These are phyloP conservation scores for Baudoinia panamericana DNA, from an alignment of 495 filamentous ascomycete species.

Conservation along the genomic window DNA sequence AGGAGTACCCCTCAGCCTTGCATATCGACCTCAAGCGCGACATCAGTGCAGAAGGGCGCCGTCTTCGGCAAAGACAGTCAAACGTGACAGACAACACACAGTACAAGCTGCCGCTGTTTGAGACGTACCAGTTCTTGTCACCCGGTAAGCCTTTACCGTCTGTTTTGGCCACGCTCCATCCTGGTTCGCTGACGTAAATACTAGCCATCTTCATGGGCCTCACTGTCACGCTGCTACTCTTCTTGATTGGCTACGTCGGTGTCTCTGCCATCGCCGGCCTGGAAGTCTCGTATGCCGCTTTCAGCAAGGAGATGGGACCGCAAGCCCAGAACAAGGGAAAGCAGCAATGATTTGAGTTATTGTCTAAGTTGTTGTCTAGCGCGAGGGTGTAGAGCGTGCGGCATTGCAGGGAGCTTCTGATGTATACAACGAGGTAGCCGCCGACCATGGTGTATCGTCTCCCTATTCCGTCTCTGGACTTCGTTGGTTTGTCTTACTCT, in stretches of 20 bases:
- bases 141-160: slow-evolving; percentile 37
- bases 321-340: slow-evolving; percentile 61
- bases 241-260: slow-evolving; percentile 65
- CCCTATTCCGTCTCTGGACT: too few species aligned
- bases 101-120: slow-evolving; percentile 53
- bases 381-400: too few species aligned
- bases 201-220: slow-evolving; percentile 75
- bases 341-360: slow-evolving; percentile 38
- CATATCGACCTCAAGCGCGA: slow-evolving; percentile 52
- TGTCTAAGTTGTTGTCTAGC: too few species aligned
- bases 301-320: slow-evolving; percentile 89
- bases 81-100: slow-evolving; percentile 25
- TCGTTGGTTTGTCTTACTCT: too few species aligned
- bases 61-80: too few species aligned
- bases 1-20: slow-evolving; percentile 34
- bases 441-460: too few species aligned
- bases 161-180: slow-evolving; percentile 13
- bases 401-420: too few species aligned
- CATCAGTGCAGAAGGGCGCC: slow-evolving; percentile 8
- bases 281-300: slow-evolving; percentile 81
- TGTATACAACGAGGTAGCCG: too few species aligned
- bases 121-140: slow-evolving; percentile 82
- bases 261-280: slow-evolving; percentile 64
- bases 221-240: slow-evolving; percentile 50
- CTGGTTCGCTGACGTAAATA: background rate